A percentile compares a stretch with the other conserved stretches of the same genome.
Evolutionary conservation across 2,329 filamentous ascomycete genomes (phyloP).

Genomic region (Mycogone perniciosa): DNA sequence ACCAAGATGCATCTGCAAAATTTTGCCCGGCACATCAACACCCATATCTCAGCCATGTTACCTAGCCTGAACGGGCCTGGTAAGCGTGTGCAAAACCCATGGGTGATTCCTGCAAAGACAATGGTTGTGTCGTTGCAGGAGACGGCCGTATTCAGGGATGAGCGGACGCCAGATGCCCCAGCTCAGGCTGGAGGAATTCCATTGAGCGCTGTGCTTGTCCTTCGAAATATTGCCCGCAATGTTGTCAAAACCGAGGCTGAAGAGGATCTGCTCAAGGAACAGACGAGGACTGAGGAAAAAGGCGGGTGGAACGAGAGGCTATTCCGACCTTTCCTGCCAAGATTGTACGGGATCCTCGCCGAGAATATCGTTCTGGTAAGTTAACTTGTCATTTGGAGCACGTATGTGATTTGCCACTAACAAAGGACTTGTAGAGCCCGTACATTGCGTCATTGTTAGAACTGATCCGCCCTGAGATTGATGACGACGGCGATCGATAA

Average conservation of each 20-base stretch:
- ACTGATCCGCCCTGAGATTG: constrained; percentile 27
- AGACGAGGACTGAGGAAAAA: constrained; percentile 36
- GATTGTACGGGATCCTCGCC: constrained; percentile 62
- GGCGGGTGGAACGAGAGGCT: constrained; percentile 60
- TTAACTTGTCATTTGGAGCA: not conserved
- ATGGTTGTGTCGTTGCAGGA: constrained; percentile 50
- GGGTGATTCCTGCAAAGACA: constrained; percentile 51
- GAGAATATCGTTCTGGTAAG: constrained; percentile 59
- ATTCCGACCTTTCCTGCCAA: constrained; percentile 59
- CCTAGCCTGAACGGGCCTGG: constrained; percentile 17
- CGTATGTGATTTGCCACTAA: constrained; percentile 11
- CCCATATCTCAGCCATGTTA: constrained; percentile 49
- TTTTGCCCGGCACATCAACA: constrained; percentile 60
- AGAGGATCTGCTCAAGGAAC: constrained; percentile 46
- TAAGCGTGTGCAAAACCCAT: constrained; percentile 25
- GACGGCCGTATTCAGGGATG: constrained; percentile 50
- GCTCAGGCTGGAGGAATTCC: constrained; percentile 69
- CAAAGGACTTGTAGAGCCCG: constrained; percentile 26
- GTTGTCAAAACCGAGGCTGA: constrained; percentile 55
- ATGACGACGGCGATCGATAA: constrained; percentile 18
- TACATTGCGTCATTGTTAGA: constrained; percentile 37
- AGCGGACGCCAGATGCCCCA: constrained; percentile 50
- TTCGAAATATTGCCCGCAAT: constrained; percentile 71
- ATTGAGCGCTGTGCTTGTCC: constrained; percentile 68
- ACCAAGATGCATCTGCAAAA: constrained; percentile 42